phyloP scores from a whole-genome alignment of 106 monocot species.

The Acorus calamus region DNA sequence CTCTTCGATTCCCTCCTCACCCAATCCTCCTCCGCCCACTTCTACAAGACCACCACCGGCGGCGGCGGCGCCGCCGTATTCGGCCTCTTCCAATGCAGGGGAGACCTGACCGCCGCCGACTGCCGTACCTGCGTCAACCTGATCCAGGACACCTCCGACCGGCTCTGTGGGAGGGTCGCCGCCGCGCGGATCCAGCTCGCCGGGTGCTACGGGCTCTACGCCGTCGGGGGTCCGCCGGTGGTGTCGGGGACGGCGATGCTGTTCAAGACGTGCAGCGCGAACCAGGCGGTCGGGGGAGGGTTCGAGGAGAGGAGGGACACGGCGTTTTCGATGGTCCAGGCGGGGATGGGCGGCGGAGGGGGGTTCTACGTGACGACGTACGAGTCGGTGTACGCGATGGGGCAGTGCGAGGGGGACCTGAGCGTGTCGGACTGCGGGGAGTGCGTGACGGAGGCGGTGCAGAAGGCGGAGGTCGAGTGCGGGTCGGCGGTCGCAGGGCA shows the following conservation, averaged over 20 bases:
- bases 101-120: conserved; percentile 56
- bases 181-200: conserved; percentile 81
- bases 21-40: conserved; percentile 46
- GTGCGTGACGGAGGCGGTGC: conserved; percentile 77
- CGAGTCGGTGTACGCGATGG: conserved; percentile 72
- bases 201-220: conserved; percentile 83
- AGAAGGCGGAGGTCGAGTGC: conserved; percentile 92
- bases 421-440: conserved; percentile 62
- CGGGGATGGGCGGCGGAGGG: conserved; percentile 25
- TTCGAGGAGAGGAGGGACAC: conserved; percentile 77
- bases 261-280: conserved; percentile 60
- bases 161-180: conserved; percentile 50
- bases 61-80: conserved; percentile 28
- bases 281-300: conserved; percentile 23
- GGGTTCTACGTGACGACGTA: conserved; percentile 80
- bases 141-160: conserved; percentile 42
- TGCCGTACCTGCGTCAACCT: conserved; percentile 68
- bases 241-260: conserved; percentile 27
- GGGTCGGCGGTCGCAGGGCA: conserved; percentile 75
- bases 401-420: conserved; percentile 92
- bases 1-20: conserved; percentile 49
- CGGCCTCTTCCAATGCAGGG: conserved; percentile 94
- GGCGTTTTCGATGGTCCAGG: conserved; percentile 67
- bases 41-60: conserved; percentile 72
- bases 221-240: not conserved